Evolutionary conservation across 2,329 filamentous ascomycete species (phyloP).

Genomic region (Lithohypha guttulata): DNA sequence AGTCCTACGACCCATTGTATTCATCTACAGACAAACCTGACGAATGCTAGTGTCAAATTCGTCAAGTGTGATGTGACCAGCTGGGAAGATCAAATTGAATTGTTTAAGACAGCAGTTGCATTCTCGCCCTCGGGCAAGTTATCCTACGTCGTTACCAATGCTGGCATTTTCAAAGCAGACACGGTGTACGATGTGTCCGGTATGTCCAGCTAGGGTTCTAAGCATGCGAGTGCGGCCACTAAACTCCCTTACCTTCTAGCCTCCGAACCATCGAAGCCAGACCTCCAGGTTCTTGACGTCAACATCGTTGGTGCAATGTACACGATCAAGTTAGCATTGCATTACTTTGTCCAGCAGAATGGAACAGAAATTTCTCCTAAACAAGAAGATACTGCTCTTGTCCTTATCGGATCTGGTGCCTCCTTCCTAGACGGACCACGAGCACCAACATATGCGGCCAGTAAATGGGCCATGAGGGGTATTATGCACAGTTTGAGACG

Average conservation of each 20-base stretch:
- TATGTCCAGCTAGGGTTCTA: too few species aligned
- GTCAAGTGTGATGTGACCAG: constrained; percentile 54
- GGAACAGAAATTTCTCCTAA: constrained; percentile 3
- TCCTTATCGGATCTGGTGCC: constrained; percentile 26
- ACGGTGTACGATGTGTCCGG: constrained; percentile 16
- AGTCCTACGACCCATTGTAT: not conserved
- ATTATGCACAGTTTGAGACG: constrained; percentile 34
- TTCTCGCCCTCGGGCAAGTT: constrained; percentile 46
- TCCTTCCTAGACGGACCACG: constrained; percentile 26
- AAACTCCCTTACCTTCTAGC: too few species aligned
- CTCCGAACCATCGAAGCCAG: constrained; percentile 25
- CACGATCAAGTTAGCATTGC: constrained; percentile 28
- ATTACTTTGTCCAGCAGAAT: constrained; percentile 26
- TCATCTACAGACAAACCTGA: not conserved
- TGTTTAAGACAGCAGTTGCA: constrained; percentile 49
- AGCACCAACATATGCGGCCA: constrained; percentile 32
- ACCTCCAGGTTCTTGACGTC: constrained; percentile 27
- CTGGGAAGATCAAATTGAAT: constrained; percentile 52
- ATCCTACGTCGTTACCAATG: constrained; percentile 56
- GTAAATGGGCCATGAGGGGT: constrained; percentile 36
- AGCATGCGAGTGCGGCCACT: too few species aligned
- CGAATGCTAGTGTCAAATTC: not conserved
- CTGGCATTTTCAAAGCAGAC: constrained; percentile 44
- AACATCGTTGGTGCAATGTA: constrained; percentile 27
- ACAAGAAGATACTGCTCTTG: constrained; percentile 24